Evolutionary conservation across 495 filamentous ascomycete species (phyloP), one percentile per base, ranked within the genome.

Genomic region (Penicillium taxi): DNA sequence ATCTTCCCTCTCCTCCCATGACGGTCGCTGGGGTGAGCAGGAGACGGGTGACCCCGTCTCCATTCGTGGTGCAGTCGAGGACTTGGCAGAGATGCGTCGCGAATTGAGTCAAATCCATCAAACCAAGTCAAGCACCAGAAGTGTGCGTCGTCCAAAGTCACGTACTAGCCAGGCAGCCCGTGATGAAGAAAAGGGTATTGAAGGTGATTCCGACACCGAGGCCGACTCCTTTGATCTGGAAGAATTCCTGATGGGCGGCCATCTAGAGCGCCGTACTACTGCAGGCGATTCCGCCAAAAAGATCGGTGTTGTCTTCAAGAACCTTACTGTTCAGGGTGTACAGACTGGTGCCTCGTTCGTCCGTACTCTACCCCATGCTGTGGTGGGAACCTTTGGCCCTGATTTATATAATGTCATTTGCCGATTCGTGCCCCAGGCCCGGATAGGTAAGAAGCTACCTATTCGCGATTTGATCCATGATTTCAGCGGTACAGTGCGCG

Each of bases 351-450:
- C 81, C 0, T 74, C 72, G 1, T 83, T 84, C 42, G 82, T 84
- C 12, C 75, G 77, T 12, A 86, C 84, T 0, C 64, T 93, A 0
- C 85, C 84, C 2, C 72, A 85, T 47, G 85, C 85, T 4, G 72
- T 93, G 33, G 37, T 86, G n/a, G 82, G 84, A 4, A 87, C 83
- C 0, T 90, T 93, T 55, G 86, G 86, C 0, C 85, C 84, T 0
- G 86, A 93, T 62, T 54, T 90, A 9, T 93, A 87, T 47, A 69
- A 66, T 11, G 62, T 84, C n/a, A 42, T 89, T 16, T 72, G 73
- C 26, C 55, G 65, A 4, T 83, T 77, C 45, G 63, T 88, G 25
- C 83, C 85, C 0, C 61, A 58, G n/a, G 50, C 87, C 11, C 76
- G 63, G 9, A 63, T 78, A 18, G 68, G 66, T 6, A 67, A 61